Conservation (phyloP, 352 stramenopile species). For the Globisporangium mamillatum region DNA sequence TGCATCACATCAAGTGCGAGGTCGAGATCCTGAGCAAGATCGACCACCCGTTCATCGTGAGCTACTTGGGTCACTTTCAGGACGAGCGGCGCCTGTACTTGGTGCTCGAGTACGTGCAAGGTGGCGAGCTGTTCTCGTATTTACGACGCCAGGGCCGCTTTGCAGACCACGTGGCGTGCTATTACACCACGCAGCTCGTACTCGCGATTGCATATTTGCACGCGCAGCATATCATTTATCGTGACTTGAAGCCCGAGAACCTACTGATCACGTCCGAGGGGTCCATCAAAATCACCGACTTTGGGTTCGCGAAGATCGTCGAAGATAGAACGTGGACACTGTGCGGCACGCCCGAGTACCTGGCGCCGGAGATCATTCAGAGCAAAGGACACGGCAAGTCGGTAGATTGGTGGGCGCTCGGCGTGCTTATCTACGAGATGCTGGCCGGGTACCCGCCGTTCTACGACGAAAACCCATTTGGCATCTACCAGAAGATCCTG, state of each 20-base stretch:
- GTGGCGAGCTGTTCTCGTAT: conserved; percentile 92
- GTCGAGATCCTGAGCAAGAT: conserved; percentile 87
- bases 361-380: conserved; percentile 92
- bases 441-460: conserved; percentile 88
- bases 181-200: conserved; percentile 88
- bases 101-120: conserved; percentile 91
- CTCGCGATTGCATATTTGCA: conserved; percentile 89
- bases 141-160: conserved; percentile 81
- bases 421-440: conserved; percentile 92
- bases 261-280: conserved; percentile 88
- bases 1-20: conserved; percentile 92
- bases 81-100: conserved; percentile 89
- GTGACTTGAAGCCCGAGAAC: conserved; percentile 93
- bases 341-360: conserved; percentile 92
- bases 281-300: conserved; percentile 92
- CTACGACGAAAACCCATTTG: conserved; percentile 92
- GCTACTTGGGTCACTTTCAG: conserved; percentile 86
- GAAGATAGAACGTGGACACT: conserved; percentile 89
- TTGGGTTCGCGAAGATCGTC: conserved; percentile 93
- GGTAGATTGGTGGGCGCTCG: conserved; percentile 92
- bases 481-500: conserved; percentile 94
- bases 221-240: conserved; percentile 91
- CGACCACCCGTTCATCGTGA: conserved; percentile 90
- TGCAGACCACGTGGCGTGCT: conserved; percentile 80
- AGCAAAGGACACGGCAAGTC: conserved; percentile 88